Percentiles rank a stretch among this genome's conserved stretches.
Evolutionary conservation across 2,329 filamentous ascomycete genomes (phyloP).

Genomic region (Fusarium cyanostomum): DNA sequence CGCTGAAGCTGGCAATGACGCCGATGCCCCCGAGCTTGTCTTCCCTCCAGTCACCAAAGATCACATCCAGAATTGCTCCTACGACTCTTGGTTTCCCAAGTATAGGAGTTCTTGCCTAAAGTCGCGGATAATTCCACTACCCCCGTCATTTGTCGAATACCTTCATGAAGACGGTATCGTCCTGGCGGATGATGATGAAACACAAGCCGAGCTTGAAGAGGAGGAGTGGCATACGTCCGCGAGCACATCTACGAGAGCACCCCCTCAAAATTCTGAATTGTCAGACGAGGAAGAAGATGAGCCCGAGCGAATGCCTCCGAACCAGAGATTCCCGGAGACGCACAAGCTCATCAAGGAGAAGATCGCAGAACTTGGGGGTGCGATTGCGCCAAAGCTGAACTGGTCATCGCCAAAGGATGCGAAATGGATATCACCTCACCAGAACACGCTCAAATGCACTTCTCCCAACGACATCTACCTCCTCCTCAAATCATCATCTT

Average conservation of each 20-base stretch:
- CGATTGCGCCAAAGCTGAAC: slow-evolving; percentile 92
- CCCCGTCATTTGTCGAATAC: slow-evolving; percentile 81
- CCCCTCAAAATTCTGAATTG: slow-evolving; percentile 55
- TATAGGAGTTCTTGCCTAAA: slow-evolving; percentile 86
- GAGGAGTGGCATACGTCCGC: slow-evolving; percentile 58
- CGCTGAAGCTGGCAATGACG: slow-evolving; percentile 3
- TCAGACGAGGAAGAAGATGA: slow-evolving; percentile 59
- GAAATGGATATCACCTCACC: slow-evolving; percentile 84
- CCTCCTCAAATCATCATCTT: slow-evolving; percentile 92
- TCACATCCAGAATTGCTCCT: slow-evolving; percentile 94
- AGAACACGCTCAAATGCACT: slow-evolving; percentile 91
- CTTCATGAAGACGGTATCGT: slow-evolving; percentile 93
- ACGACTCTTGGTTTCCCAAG: slow-evolving; percentile 88
- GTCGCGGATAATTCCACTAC: slow-evolving; percentile 83
- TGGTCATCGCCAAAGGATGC: slow-evolving; percentile 98
- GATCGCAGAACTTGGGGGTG: slow-evolving; percentile 84
- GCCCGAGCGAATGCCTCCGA: slow-evolving; percentile 55
- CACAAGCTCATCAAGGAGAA: slow-evolving; percentile 80
- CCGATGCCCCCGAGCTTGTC: slow-evolving; percentile 54
- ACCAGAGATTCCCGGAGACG: slow-evolving; percentile 72
- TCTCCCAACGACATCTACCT: slow-evolving; percentile 92
- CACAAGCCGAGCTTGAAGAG: slow-evolving; percentile 65
- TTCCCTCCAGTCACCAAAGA: slow-evolving; percentile 87
- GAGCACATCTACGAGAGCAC: slow-evolving; percentile 40
- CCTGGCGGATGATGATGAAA: slow-evolving; percentile 73